Evolutionary conservation across 2,329 filamentous ascomycete genomes (phyloP), one percentile per base, ranked within the genome.

Genomic region (Nemania sp.): DNA sequence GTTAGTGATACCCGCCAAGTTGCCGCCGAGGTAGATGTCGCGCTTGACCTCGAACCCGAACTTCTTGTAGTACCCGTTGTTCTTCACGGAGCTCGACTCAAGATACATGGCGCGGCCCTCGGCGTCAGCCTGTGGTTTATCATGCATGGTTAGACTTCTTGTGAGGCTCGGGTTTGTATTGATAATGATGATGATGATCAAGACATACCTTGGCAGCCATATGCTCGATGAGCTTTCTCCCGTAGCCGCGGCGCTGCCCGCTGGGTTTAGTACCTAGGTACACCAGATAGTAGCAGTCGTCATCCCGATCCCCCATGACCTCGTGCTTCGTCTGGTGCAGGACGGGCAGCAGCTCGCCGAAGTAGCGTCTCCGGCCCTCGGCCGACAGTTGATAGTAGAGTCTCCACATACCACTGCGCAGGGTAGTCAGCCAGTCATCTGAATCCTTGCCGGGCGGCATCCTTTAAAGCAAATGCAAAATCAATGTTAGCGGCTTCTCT

Each of bases 331-430:
- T 88, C 67, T 87, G 79, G 76, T 91, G 86, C 65, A 95, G 82
- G 47, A 92, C 81, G 15, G 90, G 90, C 49, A 92, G 75, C 76
- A 94, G 87, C 75, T 95, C 91, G 64, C 81, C 77, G 76, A 90
- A 92, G 82, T 92, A 92, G 65, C 91, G 89, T 67, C 79, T 81
- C 67, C 83, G 85, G 64, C 90, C 89, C 79, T 93, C 90, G 55
- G 80, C 71, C 11, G 89, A 88, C 63, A 95, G 86, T 73, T 88
- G 85, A 77, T 87, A 94, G 76, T 85, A 84, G 63, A 94, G 82
- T 64, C 88, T 83, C 90, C 90, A 93, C 79, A 92, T 84, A 62
- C 91, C 91, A 71, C 84, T 89, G 65, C 90, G 88, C 66, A 93
- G 76, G 63, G 87, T 82, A 54, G 90, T 91, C 78, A 84, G 82